A percentile compares a stretch with the other conserved stretches of the same genome.
These are phyloP conservation scores for Fusarium armeniacum DNA, from an alignment of 2,329 filamentous ascomycete species.

Conservation along the genomic window DNA sequence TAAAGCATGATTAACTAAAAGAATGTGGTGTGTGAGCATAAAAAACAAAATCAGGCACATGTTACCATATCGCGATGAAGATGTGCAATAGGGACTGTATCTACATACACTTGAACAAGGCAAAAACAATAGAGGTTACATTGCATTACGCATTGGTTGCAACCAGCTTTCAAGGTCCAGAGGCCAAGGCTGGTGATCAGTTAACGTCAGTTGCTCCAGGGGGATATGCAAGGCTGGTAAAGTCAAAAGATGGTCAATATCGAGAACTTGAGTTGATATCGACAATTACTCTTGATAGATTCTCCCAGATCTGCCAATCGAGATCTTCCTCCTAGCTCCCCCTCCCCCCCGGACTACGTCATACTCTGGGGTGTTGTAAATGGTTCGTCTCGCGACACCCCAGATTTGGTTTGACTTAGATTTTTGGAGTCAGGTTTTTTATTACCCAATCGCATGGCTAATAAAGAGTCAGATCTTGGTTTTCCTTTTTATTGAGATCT, in stretches of 20 bases:
- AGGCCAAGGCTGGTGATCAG: slow-evolving; percentile 29
- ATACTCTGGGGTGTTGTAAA: slow-evolving; percentile 42
- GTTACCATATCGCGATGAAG: slow-evolving; percentile 24
- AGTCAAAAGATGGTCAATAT: slow-evolving; percentile 12
- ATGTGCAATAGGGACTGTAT: neutral
- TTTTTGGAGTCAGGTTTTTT: neutral
- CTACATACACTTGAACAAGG: neutral
- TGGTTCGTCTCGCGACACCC: slow-evolving; percentile 26
- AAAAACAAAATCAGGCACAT: slow-evolving; percentile 23
- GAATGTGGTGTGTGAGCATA: slow-evolving; percentile 25
- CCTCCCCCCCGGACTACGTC: slow-evolving; percentile 35
- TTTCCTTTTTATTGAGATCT: neutral
- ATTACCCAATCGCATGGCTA: neutral
- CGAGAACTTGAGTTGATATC: slow-evolving; percentile 31
- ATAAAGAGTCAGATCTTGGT: slow-evolving; percentile 10
- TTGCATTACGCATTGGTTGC: neutral
- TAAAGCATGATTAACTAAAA: neutral
- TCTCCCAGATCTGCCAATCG: slow-evolving; percentile 29
- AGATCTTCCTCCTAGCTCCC: slow-evolving; percentile 35
- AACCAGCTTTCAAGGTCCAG: slow-evolving; percentile 8
- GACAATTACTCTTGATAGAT: slow-evolving; percentile 11
- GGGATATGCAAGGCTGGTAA: slow-evolving; percentile 34
- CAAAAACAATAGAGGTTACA: neutral
- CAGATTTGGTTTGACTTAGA: slow-evolving; percentile 17
- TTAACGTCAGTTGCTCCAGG: slow-evolving; percentile 32